Conservation (phyloP, 805 yeast species). For the Myxozyma melibiosi region DNA sequence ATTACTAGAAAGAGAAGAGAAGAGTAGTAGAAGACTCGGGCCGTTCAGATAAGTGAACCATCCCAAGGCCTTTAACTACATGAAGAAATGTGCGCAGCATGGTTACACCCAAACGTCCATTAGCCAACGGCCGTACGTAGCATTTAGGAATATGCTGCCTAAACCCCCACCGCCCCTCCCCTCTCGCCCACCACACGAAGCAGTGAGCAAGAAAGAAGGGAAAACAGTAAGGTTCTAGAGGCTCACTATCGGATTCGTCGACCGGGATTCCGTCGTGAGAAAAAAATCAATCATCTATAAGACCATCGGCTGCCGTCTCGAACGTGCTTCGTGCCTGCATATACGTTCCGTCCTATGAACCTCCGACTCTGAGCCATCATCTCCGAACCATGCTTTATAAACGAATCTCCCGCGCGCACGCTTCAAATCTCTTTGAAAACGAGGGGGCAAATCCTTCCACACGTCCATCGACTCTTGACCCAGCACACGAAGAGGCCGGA, state of each 20-base stretch:
- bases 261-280: slow-evolving; percentile 66
- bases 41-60: background rate
- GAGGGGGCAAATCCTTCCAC: too few species aligned
- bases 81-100: slow-evolving; percentile 84
- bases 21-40: background rate
- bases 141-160: slow-evolving; percentile 99
- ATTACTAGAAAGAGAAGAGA: background rate
- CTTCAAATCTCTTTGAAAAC: too few species aligned
- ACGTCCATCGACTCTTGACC: too few species aligned
- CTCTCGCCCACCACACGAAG: background rate
- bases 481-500: background rate
- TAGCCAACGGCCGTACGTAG: slow-evolving; percentile 92
- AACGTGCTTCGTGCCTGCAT: too few species aligned
- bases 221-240: slow-evolving; percentile 48
- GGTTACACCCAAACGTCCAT: slow-evolving; percentile 99
- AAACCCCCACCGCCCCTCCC: background rate
- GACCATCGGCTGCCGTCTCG: too few species aligned
- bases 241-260: slow-evolving; percentile 89
- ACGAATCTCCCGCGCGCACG: too few species aligned
- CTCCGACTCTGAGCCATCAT: too few species aligned
- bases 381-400: too few species aligned
- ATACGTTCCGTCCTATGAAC: too few species aligned
- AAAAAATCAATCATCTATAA: slow-evolving; percentile 21
- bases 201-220: slow-evolving; percentile 36
- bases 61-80: background rate